These are phyloP conservation scores for Mycena metata DNA, from an alignment of 768 basidiomycete species.

Conservation along the genomic window DNA sequence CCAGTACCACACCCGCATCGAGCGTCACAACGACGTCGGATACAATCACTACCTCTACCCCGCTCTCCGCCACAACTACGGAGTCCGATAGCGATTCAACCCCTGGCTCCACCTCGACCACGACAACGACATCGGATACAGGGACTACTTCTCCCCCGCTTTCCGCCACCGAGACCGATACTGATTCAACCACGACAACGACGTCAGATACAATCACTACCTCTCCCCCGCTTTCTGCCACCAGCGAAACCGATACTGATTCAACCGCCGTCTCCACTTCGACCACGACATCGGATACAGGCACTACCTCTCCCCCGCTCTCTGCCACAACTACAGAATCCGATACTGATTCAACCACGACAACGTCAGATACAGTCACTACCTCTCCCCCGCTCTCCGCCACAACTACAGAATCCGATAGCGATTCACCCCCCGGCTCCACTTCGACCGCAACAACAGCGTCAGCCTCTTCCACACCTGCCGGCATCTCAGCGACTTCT, in stretches of 20 bases:
- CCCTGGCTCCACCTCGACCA: too few relatives aligned
- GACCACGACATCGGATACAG: slow-evolving; percentile 7
- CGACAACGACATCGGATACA: too few relatives aligned
- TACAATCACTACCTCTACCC: slow-evolving; percentile 9
- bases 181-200: not conserved
- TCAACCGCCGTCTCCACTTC: not conserved
- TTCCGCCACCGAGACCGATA: not conserved
- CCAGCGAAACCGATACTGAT: not conserved
- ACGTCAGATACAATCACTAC: too few relatives aligned
- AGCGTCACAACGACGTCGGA: slow-evolving; percentile 2
- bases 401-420: not conserved
- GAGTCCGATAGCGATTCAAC: not conserved
- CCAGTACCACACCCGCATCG: not conserved
- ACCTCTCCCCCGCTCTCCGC: slow-evolving; percentile 8
- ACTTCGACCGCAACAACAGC: not conserved
- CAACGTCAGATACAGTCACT: not conserved
- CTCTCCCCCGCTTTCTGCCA: too few relatives aligned
- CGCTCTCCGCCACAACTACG: not conserved
- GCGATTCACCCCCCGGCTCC: too few relatives aligned
- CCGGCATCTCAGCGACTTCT: slow-evolving; percentile 2
- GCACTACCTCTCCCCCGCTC: slow-evolving; percentile 7
- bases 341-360: not conserved
- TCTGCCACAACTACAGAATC: slow-evolving; percentile 12
- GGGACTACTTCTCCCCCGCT: too few relatives aligned
- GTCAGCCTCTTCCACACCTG: slow-evolving; percentile 7